Evolutionary conservation across 1,284 basidiomycete genomes (phyloP).

Genomic region (Melanopsichium pennsylvanicum): DNA sequence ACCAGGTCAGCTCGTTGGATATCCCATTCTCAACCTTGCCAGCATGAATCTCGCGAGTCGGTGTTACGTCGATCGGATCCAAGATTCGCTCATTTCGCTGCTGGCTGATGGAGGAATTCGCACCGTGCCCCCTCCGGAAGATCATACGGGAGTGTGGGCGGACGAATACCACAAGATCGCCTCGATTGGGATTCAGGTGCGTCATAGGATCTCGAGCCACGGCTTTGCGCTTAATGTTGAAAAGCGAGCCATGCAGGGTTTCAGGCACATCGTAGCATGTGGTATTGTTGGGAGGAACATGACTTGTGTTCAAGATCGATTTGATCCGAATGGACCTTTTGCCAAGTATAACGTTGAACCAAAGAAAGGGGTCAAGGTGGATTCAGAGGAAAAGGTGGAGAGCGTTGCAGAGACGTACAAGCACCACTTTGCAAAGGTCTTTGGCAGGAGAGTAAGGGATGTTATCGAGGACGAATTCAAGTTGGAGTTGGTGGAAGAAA

Average conservation of each 20-base stretch:
- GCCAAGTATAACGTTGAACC: slow-evolving; percentile 1
- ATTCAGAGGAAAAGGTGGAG: slow-evolving; percentile 1
- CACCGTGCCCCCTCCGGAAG: slow-evolving; percentile 68
- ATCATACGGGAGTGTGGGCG: slow-evolving; percentile 63
- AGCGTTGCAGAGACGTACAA: slow-evolving; percentile 13
- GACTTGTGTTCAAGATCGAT: slow-evolving; percentile 65
- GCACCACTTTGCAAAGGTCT: slow-evolving; percentile 23
- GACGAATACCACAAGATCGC: slow-evolving; percentile 76
- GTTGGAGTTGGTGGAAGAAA: slow-evolving; percentile 4
- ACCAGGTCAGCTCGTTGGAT: slow-evolving; percentile 95
- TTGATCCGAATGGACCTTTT: slow-evolving; percentile 9
- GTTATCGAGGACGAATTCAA: slow-evolving; percentile 8
- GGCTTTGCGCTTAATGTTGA: slow-evolving; percentile 95
- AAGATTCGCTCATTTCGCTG: slow-evolving; percentile 73
- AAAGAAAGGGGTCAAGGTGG: not conserved
- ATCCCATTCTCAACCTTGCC: slow-evolving; percentile 86
- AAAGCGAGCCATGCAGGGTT: slow-evolving; percentile 77
- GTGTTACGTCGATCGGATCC: slow-evolving; percentile 78
- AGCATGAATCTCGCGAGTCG: slow-evolving; percentile 70
- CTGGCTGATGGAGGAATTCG: slow-evolving; percentile 64
- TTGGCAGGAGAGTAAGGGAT: slow-evolving; percentile 6
- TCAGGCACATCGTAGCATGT: slow-evolving; percentile 87
- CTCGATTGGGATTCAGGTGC: slow-evolving; percentile 94
- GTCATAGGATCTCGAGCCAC: slow-evolving; percentile 90
- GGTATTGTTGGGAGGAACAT: slow-evolving; percentile 86